phyloP scores from a whole-genome alignment of 805 yeast species.

The Candida insectorum region DNA sequence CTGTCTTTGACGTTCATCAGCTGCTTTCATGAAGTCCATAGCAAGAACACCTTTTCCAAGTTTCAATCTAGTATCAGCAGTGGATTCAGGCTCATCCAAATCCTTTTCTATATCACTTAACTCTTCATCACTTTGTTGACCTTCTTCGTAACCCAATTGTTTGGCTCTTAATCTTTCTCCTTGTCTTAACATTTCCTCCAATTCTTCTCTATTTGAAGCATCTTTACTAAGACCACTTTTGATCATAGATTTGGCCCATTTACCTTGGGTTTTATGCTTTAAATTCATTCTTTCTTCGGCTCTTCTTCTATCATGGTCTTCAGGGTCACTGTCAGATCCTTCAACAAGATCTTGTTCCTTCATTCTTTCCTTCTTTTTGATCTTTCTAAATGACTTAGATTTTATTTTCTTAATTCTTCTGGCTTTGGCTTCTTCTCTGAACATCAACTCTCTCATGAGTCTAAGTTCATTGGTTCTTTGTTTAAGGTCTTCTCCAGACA shows the following conservation, averaged over 20 bases:
- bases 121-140: constrained; percentile 51
- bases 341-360: constrained; percentile 67
- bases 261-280: constrained; percentile 81
- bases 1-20: constrained; percentile 65
- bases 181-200: constrained; percentile 91
- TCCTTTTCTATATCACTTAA: constrained; percentile 41
- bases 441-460: constrained; percentile 93
- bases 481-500: constrained; percentile 75
- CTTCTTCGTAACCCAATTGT: constrained; percentile 64
- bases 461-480: constrained; percentile 80
- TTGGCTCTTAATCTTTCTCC: constrained; percentile 75
- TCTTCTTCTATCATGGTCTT: constrained; percentile 69
- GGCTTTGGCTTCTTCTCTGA: constrained; percentile 89
- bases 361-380: constrained; percentile 78
- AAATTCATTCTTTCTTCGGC: constrained; percentile 92
- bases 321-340: constrained; percentile 49
- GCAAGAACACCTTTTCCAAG: constrained; percentile 87
- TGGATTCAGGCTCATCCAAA: constrained; percentile 32
- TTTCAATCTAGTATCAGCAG: constrained; percentile 32
- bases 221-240: constrained; percentile 90
- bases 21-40: constrained; percentile 95
- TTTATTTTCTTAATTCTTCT: constrained; percentile 92
- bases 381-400: constrained; percentile 82
- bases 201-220: constrained; percentile 74
- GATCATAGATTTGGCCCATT: constrained; percentile 90